Evolutionary conservation across 441 rosid genomes (phyloP).

Genomic region (Aleurites moluccanus): DNA sequence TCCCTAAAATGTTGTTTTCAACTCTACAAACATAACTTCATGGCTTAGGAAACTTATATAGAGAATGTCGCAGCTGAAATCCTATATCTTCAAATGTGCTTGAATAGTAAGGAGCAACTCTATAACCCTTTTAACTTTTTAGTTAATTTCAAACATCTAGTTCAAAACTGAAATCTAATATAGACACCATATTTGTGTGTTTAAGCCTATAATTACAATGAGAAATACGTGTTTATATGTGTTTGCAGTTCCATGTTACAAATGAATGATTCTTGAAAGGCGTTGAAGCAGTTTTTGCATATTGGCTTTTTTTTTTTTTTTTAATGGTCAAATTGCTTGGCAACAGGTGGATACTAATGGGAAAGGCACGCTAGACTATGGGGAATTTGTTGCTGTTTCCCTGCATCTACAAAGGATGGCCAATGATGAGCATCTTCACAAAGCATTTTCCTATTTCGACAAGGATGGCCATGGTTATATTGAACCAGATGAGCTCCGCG

Average conservation of each 20-base stretch:
- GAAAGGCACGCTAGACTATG: constrained; percentile 85
- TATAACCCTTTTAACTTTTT: background rate
- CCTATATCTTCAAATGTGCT: background rate
- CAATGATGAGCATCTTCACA: constrained; percentile 92
- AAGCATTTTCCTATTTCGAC: constrained; percentile 97
- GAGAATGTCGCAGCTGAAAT: background rate
- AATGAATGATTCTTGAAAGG: background rate
- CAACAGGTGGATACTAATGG: constrained; percentile 88
- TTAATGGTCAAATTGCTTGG: constrained; percentile 25
- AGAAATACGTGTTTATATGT: background rate
- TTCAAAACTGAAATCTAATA: background rate
- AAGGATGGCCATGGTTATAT: constrained; percentile 87
- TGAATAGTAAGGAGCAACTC: too few species aligned
- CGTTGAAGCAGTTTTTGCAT: background rate
- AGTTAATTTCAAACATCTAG: background rate
- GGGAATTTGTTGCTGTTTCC: constrained; percentile 92
- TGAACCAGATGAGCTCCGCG: constrained; percentile 85
- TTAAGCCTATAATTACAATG: background rate
- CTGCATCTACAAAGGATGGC: constrained; percentile 93
- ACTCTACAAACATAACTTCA: background rate
- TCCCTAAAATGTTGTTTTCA: background rate
- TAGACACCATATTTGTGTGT: background rate
- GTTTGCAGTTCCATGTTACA: background rate
- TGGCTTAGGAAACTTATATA: background rate
- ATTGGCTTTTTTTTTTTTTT: background rate